Base-by-base conservation (phyloP, 768 basidiomycete genomes). In the Auriscalpium orientale region DNA sequence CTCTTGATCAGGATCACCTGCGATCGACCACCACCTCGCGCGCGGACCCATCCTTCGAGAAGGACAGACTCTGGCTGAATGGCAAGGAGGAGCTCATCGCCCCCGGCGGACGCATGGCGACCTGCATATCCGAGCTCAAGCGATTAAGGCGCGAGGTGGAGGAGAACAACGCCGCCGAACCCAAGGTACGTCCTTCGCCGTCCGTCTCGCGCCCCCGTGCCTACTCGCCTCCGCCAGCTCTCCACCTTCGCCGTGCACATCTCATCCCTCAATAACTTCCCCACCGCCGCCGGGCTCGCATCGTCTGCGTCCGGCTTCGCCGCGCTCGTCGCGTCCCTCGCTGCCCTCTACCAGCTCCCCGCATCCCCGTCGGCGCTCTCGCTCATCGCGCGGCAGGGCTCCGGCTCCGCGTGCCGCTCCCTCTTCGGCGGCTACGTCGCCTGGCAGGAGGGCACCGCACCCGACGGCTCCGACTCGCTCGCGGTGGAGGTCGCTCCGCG, bases 291-390 rank as follows among this genome's bases (percentile, higher is more conserved):
- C 0, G 97, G 97, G 4, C 84, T 99, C 46, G 97, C 97, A 1
- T 98, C 95, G 1, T 98, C 95, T 36, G 97, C 97, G 0, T 91
- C 94, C 0, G 97, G 97, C 15, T 95, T 98, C 64, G 95, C 97
- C 4, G 97, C 97, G 0, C 87, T 99, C 43, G 89, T 92, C 28
- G 79, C 87, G 12, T 97, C 95, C 51, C 81, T 99, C 51, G 85
- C 94, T 1, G 77, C 84, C 10, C 85, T 98, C 61, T 98, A 97
- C 76, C 63, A 74, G 9, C 88, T 99, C 50, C 86, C 90, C 9
- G 75, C 83, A 22, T 76, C 85, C 4, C 81, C 89, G 0, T 92
- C 92, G 46, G 72, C 82, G 54, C 90, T 99, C 57, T 97, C 93
- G 55, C 78, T 91, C 60, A 95, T 98, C 69, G 91, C 97, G 0